These are phyloP conservation scores for Colletotrichum cuscutae DNA, from an alignment of 2,329 filamentous ascomycete genomes.

Conservation along the genomic window DNA sequence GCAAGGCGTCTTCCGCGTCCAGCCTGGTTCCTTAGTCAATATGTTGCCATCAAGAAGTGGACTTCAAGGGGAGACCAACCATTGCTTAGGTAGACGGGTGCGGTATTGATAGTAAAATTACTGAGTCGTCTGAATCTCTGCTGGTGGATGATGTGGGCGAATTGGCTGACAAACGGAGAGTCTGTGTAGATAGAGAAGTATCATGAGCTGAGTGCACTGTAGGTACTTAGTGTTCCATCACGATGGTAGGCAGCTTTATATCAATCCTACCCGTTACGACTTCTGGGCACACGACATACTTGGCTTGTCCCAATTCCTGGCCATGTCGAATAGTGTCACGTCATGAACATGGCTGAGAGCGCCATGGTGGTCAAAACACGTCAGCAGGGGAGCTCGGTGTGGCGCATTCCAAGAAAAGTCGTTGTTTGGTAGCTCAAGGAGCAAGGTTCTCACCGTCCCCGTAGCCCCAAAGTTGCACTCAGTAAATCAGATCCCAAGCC, in stretches of 20 bases:
- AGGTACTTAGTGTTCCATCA: background rate
- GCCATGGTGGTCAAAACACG: constrained; percentile 13
- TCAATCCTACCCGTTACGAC: background rate
- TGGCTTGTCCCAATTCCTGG: background rate
- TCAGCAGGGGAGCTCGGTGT: constrained; percentile 13
- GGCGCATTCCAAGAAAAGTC: constrained; percentile 2
- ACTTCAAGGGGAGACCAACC: background rate
- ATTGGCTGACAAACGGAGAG: background rate
- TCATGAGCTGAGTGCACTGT: background rate
- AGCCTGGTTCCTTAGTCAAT: background rate
- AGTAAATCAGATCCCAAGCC: background rate
- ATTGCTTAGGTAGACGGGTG: background rate
- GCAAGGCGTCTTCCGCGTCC: constrained; percentile 34
- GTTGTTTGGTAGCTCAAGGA: background rate
- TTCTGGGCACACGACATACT: constrained; percentile 25
- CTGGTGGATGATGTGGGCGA: background rate
- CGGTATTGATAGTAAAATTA: background rate
- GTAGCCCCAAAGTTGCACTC: background rate
- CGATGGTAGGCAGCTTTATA: background rate
- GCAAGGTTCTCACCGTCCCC: constrained; percentile 3
- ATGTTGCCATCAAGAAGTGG: background rate
- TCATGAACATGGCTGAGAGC: constrained; percentile 23
- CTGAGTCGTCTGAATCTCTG: background rate
- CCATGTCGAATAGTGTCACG: background rate
- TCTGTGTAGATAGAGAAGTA: background rate